These are phyloP conservation scores for Backusella mclennaniae DNA, from an alignment of 192 early-diverging fungal genomes.

Conservation along the genomic window DNA sequence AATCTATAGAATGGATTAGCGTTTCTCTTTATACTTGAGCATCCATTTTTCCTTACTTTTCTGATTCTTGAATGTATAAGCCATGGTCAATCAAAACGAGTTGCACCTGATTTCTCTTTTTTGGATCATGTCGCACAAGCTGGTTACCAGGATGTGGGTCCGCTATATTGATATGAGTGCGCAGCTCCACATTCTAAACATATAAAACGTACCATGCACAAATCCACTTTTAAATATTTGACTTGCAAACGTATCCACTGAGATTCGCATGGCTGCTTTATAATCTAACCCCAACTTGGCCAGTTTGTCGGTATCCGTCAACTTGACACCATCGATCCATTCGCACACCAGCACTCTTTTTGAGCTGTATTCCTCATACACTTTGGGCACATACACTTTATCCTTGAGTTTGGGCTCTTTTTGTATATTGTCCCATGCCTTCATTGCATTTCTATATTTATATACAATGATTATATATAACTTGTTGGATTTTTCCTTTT, in stretches of 20 bases:
- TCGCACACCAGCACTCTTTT: constrained; percentile 79
- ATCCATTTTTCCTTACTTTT: constrained; percentile 2
- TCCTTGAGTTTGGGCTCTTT: constrained; percentile 47
- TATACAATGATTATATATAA: background rate
- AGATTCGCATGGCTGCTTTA: constrained; percentile 61
- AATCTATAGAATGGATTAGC: constrained; percentile 40
- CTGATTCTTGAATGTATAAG: constrained; percentile 78
- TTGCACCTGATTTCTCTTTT: constrained; percentile 36
- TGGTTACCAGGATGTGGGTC: constrained; percentile 89
- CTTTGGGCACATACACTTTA: constrained; percentile 73
- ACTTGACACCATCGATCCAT: constrained; percentile 81
- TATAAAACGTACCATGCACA: constrained; percentile 63
- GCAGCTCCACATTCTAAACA: background rate
- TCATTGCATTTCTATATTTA: constrained; percentile 60
- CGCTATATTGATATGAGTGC: background rate
- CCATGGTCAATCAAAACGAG: constrained; percentile 89
- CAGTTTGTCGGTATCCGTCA: constrained; percentile 62
- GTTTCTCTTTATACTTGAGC: background rate
- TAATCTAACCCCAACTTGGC: constrained; percentile 31
- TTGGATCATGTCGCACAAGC: constrained; percentile 70
- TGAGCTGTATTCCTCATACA: constrained; percentile 70
- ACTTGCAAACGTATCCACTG: constrained; percentile 79
- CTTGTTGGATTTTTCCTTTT: background rate
- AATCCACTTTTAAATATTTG: constrained; percentile 88
- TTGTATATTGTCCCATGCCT: constrained; percentile 50